These are phyloP conservation scores for Solanum bulbocastanum DNA, from an alignment of 257 asterid genomes.

Conservation along the genomic window DNA sequence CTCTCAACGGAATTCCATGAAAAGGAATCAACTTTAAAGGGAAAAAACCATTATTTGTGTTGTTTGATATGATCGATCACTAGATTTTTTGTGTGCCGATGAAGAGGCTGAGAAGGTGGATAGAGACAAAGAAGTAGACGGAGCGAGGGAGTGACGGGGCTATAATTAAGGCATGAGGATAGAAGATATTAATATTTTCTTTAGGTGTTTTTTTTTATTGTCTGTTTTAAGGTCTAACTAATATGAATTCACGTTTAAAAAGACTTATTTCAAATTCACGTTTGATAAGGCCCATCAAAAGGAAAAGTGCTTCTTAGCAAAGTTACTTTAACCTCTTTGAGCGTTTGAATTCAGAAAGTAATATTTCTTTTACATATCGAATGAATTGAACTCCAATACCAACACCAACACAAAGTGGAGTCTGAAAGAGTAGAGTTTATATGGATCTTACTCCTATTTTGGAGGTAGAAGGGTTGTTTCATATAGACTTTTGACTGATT, in stretches of 20 bases:
- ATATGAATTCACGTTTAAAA: not conserved
- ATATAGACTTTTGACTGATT: too few species aligned
- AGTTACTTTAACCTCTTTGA: not conserved
- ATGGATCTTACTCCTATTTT: fast-evolving
- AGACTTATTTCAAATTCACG: not conserved
- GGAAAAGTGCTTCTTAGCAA: not conserved
- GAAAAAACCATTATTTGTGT: not conserved
- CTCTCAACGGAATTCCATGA: not conserved
- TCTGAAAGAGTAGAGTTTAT: too few species aligned
- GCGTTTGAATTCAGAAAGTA: not conserved
- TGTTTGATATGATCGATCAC: not conserved
- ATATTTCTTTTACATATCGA: not conserved
- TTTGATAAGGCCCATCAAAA: too few species aligned
- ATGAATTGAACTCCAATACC: not conserved
- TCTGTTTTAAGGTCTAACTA: fast-evolving
- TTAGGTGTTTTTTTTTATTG: not conserved
- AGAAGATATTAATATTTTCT: not conserved
- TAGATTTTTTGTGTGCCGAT: not conserved
- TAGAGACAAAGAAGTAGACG: not conserved
- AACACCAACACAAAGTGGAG: not conserved
- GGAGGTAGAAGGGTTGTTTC: not conserved
- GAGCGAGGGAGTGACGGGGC: not conserved
- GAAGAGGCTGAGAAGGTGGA: not conserved
- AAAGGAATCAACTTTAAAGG: not conserved
- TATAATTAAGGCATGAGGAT: not conserved